Base-by-base conservation (phyloP, 352 stramenopile species). In the Globisporangium ultimum region DNA sequence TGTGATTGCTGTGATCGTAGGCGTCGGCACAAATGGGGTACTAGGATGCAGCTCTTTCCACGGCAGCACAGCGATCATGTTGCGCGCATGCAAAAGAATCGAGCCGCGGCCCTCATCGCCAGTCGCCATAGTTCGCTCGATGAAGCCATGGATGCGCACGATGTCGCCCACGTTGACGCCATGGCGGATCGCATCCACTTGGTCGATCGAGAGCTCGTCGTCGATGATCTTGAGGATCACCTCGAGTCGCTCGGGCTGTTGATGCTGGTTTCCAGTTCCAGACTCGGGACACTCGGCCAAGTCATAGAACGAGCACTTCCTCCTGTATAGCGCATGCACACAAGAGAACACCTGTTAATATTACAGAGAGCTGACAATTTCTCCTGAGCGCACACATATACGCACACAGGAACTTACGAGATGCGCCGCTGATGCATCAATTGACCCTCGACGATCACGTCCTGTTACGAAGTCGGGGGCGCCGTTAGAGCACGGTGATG, bases 151-250 rank as follows among this genome's bases (percentile, higher is more conserved):
- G 17, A 91, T 60, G 14, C 73, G 76, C 28, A 91, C 76, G 50
- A 89, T 63, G 48, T 93, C 84, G 5, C 84, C 84, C 24, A 91
- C 67, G 46, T 82, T 89, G 51, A 91, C 52, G 58, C 60, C 38
- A 48, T 85, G 74, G 50, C 81, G 76, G 41, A 93, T 81, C n/a
- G 56, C 55, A 17, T 91, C 78, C 12, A 93, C 60, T 6, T 89
- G 54, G 17, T 89, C 84, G 13, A 71, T 64, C 8, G 80, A 83
- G 32, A 93, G 69, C 60, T 88, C 74, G 40, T 67, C 63, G 36
- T 84, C 71, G 24, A 89, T 83, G 63, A 91, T 83, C 58, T 93
- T 93, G 50, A 93, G 66, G 22, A 93, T 81, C 45, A 90, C 80
- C 60, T 93, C 84, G 28, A 93, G 49, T 20, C 76, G 76, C 56